Percentiles rank a stretch among this genome's conserved stretches.
Evolutionary conservation across 768 basidiomycete genomes (phyloP).

Genomic region (Naematelia encephala): DNA sequence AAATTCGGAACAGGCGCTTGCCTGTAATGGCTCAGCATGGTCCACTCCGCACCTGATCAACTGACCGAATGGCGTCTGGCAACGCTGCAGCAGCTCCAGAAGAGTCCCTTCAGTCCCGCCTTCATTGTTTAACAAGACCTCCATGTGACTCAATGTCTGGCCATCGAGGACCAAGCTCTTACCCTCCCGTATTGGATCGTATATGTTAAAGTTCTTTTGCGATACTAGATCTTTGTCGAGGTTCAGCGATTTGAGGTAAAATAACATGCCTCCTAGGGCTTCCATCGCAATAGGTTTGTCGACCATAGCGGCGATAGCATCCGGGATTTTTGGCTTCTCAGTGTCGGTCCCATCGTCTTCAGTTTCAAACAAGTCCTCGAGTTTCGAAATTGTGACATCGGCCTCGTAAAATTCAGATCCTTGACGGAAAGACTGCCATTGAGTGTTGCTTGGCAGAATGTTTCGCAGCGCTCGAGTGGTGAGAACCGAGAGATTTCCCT

Average conservation of each 20-base stretch:
- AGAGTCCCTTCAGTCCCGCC: constrained; percentile 89
- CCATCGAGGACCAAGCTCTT: constrained; percentile 83
- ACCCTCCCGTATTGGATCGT: constrained; percentile 91
- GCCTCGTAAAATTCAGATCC: constrained; percentile 72
- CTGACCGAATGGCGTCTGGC: constrained; percentile 86
- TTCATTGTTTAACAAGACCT: constrained; percentile 89
- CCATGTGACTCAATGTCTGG: constrained; percentile 89
- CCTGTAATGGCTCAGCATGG: constrained; percentile 54
- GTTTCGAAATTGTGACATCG: constrained; percentile 30
- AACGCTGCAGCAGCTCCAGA: constrained; percentile 73
- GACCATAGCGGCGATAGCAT: constrained; percentile 70
- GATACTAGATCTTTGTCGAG: constrained; percentile 92
- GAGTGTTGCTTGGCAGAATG: constrained; percentile 71
- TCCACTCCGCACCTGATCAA: neutral
- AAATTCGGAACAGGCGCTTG: constrained; percentile 91
- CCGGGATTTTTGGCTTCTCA: constrained; percentile 56
- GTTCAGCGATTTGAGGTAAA: constrained; percentile 86
- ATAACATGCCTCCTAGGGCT: constrained; percentile 86
- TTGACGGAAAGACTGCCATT: constrained; percentile 79
- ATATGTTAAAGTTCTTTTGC: constrained; percentile 96
- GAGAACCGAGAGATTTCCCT: constrained; percentile 81
- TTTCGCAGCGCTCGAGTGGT: constrained; percentile 79
- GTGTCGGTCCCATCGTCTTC: constrained; percentile 51
- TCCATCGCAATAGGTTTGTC: constrained; percentile 66
- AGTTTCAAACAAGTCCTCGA: constrained; percentile 38